These are phyloP conservation scores for Agrocybe pediades DNA, from an alignment of 768 basidiomycete genomes.

Conservation along the genomic window DNA sequence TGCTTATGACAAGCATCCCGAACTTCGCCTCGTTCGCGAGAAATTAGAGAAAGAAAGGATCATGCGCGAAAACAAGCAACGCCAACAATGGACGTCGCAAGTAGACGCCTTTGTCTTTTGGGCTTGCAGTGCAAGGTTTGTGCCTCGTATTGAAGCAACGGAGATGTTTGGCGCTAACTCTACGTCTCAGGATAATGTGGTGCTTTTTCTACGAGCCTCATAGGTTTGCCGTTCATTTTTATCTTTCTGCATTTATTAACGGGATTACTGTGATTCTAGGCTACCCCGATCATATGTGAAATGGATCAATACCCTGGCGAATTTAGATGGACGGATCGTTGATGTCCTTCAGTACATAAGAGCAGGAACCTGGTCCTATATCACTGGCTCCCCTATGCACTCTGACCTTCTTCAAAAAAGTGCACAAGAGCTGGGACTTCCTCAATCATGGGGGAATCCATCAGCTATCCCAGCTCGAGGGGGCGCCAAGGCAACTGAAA, in stretches of 20 bases:
- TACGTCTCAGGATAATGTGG: slow-evolving; percentile 75
- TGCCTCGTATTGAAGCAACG: slow-evolving; percentile 4
- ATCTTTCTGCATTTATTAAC: neutral
- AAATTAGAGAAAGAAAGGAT: slow-evolving; percentile 29
- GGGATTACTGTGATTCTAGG: slow-evolving; percentile 29
- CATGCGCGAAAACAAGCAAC: slow-evolving; percentile 23
- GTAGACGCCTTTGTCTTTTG: slow-evolving; percentile 77
- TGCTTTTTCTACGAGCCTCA: slow-evolving; percentile 81
- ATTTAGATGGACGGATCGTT: slow-evolving; percentile 63
- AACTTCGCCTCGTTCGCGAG: slow-evolving; percentile 20
- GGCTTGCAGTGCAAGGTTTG: slow-evolving; percentile 75
- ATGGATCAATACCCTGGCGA: slow-evolving; percentile 76
- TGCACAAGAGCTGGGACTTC: slow-evolving; percentile 58
- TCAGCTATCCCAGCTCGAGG: slow-evolving; percentile 61
- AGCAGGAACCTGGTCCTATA: slow-evolving; percentile 62
- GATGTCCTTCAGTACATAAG: slow-evolving; percentile 55
- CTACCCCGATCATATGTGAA: slow-evolving; percentile 70
- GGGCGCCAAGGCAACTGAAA: slow-evolving; percentile 46
- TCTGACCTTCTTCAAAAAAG: slow-evolving; percentile 44
- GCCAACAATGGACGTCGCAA: slow-evolving; percentile 38
- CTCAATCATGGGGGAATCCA: slow-evolving; percentile 67
- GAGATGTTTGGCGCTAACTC: slow-evolving; percentile 2
- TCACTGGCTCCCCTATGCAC: slow-evolving; percentile 38
- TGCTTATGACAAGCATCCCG: slow-evolving; percentile 5
- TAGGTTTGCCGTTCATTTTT: slow-evolving; percentile 41